Evolutionary conservation across 2,329 filamentous ascomycete species (phyloP).

Genomic region (Aspergillus ruber): DNA sequence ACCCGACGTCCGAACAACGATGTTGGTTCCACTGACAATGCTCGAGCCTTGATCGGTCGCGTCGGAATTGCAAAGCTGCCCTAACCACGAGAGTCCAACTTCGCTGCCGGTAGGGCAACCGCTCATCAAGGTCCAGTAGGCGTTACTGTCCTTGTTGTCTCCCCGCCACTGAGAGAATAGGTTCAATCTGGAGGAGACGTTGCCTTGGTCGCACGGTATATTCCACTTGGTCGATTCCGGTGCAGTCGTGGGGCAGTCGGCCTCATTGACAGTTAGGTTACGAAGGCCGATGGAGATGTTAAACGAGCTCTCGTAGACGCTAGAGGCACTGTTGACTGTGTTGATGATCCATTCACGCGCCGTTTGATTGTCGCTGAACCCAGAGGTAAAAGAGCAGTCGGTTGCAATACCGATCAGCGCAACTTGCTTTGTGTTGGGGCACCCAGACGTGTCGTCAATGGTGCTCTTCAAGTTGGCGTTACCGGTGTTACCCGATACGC

Average conservation of each 20-base stretch:
- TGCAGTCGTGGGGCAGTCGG: slow-evolving; percentile 65
- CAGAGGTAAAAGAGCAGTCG: slow-evolving; percentile 78
- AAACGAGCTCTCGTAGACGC: slow-evolving; percentile 82
- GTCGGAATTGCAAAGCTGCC: slow-evolving; percentile 67
- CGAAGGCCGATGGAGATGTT: slow-evolving; percentile 89
- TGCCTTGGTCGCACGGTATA: slow-evolving; percentile 52
- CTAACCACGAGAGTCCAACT: slow-evolving; percentile 88
- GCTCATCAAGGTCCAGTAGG: slow-evolving; percentile 86
- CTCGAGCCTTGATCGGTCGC: slow-evolving; percentile 50
- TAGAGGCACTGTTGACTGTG: slow-evolving; percentile 79
- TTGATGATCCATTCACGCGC: slow-evolving; percentile 70
- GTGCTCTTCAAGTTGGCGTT: slow-evolving; percentile 70
- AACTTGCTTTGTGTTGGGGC: slow-evolving; percentile 82
- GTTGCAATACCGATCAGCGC: slow-evolving; percentile 87
- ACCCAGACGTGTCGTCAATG: slow-evolving; percentile 78
- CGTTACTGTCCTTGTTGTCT: slow-evolving; percentile 67
- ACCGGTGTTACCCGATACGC: slow-evolving; percentile 65
- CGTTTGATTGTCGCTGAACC: slow-evolving; percentile 61
- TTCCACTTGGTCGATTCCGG: slow-evolving; percentile 75
- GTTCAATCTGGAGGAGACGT: slow-evolving; percentile 73
- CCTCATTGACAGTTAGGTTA: slow-evolving; percentile 72
- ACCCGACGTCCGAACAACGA: slow-evolving; percentile 73
- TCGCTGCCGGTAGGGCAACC: slow-evolving; percentile 75
- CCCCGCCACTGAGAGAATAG: slow-evolving; percentile 87
- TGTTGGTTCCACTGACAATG: slow-evolving; percentile 77